These are phyloP conservation scores for Sporothrix pseudoabietina DNA, from an alignment of 2,329 filamentous ascomycete species.

Conservation along the genomic window DNA sequence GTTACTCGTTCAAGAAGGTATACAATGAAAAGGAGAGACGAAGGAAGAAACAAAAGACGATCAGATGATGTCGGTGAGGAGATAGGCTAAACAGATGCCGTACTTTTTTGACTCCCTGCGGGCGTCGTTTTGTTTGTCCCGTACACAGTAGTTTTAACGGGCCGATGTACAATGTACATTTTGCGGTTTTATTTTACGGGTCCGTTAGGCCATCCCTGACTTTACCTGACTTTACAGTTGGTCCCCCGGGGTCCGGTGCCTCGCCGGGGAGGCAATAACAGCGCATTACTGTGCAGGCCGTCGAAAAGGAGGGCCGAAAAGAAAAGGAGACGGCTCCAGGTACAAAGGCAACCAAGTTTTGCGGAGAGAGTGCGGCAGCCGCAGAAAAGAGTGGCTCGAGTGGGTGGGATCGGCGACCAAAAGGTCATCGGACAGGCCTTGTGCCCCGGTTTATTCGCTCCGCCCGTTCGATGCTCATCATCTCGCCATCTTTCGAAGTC, in stretches of 20 bases:
- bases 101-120: background rate
- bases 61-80: background rate
- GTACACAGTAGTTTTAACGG: background rate
- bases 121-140: background rate
- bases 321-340: background rate
- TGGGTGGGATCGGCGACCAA: background rate
- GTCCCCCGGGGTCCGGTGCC: background rate
- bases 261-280: background rate
- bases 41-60: background rate
- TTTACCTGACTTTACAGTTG: too few relatives aligned
- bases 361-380: background rate
- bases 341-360: background rate
- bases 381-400: background rate
- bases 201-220: background rate
- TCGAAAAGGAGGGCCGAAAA: background rate
- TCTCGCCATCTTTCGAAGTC: background rate
- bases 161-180: background rate
- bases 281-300: background rate
- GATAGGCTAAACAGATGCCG: background rate
- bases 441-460: conserved; percentile 14
- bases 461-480: background rate
- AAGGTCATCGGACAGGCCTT: conserved; percentile 23
- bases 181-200: background rate
- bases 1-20: background rate
- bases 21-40: background rate